Evolutionary conservation across 169 alveolate genomes (phyloP), one percentile per base, ranked within the genome.

Genomic region (Besnoitia besnoiti): DNA sequence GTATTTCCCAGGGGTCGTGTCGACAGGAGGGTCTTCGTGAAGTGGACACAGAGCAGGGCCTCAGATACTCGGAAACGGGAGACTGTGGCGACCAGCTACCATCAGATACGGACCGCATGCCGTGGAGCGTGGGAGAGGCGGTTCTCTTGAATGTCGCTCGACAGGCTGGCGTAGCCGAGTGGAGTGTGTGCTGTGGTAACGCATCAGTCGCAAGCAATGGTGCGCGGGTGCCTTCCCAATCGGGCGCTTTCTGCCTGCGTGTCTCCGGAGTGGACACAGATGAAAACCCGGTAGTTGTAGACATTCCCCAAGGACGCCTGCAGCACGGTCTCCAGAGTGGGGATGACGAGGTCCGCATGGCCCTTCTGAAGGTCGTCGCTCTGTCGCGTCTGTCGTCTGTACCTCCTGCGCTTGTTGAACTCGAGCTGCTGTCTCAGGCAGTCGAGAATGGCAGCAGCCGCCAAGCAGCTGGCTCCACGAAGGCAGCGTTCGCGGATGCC

Each of bases 91-190:
- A n/a, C n/a, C n/a, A n/a, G n/a, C 67, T 55, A 0, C 12, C 12
- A n/a, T 1, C 67, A 3, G 27, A n/a, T n/a, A n/a, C 67, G 67
- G 30, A 33, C 21, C 42, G 12, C 59, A 0, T 77, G 40, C 87
- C 87, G 37, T 77, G 87, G 87, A 77, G 44, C 40, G 47, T 42
- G 40, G 87, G 87, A 39, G 87, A 77, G 47, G 87, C 87, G 33
- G 87, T 40, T 14, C 30, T 77, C 42, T 37, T 77, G 59, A 30
- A 5, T 30, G 87, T 77, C 37, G 87, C 87, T 2, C 55, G 87
- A 44, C 49, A 77, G 59, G 87, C 59, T 30, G 87, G 87, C 39
- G 8, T 37, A 14, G 87, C 55, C 40, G 49, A 39, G 37, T 77
- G 87, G 87, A 44, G 24, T 30, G 46, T 24, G 24, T 51, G 67